A percentile compares a stretch with the other conserved stretches of the same genome.
Conservation (phyloP, 1,139 yeast genomes). For the Yamadazyma friedrichii region DNA sequence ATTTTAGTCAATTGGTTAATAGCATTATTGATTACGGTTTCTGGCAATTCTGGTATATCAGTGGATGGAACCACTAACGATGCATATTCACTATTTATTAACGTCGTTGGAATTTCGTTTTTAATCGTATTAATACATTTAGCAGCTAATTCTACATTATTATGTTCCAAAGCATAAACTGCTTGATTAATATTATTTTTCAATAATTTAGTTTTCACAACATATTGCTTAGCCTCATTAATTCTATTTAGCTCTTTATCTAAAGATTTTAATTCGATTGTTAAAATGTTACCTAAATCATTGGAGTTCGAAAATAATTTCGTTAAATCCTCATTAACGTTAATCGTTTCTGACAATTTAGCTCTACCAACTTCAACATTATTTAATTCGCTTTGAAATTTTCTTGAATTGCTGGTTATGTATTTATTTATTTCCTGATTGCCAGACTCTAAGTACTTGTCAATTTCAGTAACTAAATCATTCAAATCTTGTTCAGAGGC, state of each 20-base stretch:
- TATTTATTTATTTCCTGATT: constrained; percentile 28
- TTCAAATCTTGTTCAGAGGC: constrained; percentile 14
- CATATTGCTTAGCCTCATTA: constrained; percentile 61
- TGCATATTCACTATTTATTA: constrained; percentile 69
- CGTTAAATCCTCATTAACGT: constrained; percentile 46
- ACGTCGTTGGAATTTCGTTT: constrained; percentile 49
- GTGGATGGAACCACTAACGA: constrained; percentile 84
- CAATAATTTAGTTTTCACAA: constrained; percentile 60
- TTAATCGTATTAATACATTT: constrained; percentile 54
- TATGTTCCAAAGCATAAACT: constrained; percentile 61
- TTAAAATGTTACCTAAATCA: constrained; percentile 62
- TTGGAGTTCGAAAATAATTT: constrained; percentile 59
- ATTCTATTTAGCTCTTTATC: constrained; percentile 74
- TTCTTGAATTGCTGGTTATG: constrained; percentile 25
- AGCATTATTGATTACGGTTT: constrained; percentile 56
- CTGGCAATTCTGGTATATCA: constrained; percentile 84
- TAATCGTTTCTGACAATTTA: constrained; percentile 35
- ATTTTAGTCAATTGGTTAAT: constrained; percentile 53
- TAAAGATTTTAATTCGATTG: constrained; percentile 65
- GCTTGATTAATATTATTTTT: constrained; percentile 67
- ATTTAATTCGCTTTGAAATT: constrained; percentile 36
- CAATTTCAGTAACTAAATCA: constrained; percentile 10
- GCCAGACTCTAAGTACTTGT: constrained; percentile 12
- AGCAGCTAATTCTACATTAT: constrained; percentile 75
- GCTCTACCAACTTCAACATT: constrained; percentile 39